A percentile compares a stretch with the other conserved stretches of the same genome.
Conservation (phyloP, 2,329 filamentous ascomycete genomes). For the Monascus ruber region DNA sequence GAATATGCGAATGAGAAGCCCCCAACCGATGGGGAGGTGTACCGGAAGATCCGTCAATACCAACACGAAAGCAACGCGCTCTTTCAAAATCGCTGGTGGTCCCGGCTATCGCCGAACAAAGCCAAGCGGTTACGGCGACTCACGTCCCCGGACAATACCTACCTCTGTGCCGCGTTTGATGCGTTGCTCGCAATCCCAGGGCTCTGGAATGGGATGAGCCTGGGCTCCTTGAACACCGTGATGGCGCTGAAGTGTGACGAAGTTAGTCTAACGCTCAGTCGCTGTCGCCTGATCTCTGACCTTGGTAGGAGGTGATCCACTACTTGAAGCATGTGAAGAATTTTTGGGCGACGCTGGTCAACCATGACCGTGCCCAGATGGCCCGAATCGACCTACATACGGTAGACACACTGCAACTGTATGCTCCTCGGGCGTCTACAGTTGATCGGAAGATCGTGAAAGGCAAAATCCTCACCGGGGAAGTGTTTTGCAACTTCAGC, state of each 20-base stretch:
- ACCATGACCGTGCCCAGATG: slow-evolving; percentile 14
- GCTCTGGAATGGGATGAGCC: slow-evolving; percentile 19
- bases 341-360: slow-evolving; percentile 22
- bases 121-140: slow-evolving; percentile 7
- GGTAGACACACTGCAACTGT: slow-evolving; percentile 22
- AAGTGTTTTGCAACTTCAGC: slow-evolving; percentile 23
- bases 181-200: slow-evolving; percentile 18
- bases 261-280: slow-evolving; percentile 13
- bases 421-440: slow-evolving; percentile 15
- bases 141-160: slow-evolving; percentile 3
- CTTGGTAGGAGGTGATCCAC: slow-evolving; percentile 17
- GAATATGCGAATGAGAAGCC: slow-evolving; percentile 19
- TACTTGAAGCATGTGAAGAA: slow-evolving; percentile 21
- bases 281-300: not conserved
- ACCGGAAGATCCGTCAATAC: slow-evolving; percentile 15
- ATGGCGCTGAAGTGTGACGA: slow-evolving; percentile 20
- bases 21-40: slow-evolving; percentile 17
- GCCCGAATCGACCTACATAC: slow-evolving; percentile 16
- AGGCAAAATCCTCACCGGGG: slow-evolving; percentile 14
- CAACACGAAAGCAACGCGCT: slow-evolving; percentile 10
- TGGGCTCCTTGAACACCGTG: slow-evolving; percentile 16
- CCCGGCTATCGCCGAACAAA: slow-evolving; percentile 8
- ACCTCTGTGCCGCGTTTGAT: slow-evolving; percentile 17
- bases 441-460: slow-evolving; percentile 8
- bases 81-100: slow-evolving; percentile 8